phyloP scores from a whole-genome alignment of 2,329 filamentous ascomycete species.

The Arthroderma uncinatum region DNA sequence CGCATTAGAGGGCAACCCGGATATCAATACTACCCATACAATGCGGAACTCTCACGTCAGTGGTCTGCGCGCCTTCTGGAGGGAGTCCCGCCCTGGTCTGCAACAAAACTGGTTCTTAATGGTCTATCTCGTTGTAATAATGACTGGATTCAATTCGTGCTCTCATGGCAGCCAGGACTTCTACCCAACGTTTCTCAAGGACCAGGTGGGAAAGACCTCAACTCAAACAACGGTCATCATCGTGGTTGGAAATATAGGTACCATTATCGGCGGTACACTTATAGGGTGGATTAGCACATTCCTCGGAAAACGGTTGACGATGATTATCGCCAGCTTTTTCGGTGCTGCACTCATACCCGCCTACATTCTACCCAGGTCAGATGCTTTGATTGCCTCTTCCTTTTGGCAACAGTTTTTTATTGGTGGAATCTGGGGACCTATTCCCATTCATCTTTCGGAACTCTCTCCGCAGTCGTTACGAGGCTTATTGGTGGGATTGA shows the following conservation, averaged over 20 bases:
- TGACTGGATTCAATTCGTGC: slow-evolving; percentile 67
- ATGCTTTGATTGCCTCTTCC: slow-evolving; percentile 57
- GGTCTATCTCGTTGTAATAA: slow-evolving; percentile 70
- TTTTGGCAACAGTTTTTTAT: slow-evolving; percentile 78
- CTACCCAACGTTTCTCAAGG: slow-evolving; percentile 50
- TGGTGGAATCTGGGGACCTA: slow-evolving; percentile 64
- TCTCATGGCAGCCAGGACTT: slow-evolving; percentile 58
- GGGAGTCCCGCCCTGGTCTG: slow-evolving; percentile 6
- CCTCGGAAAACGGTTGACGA: slow-evolving; percentile 57
- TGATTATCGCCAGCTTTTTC: slow-evolving; percentile 51
- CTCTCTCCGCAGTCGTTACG: slow-evolving; percentile 49
- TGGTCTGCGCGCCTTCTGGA: slow-evolving; percentile 8
- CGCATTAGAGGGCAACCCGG: background rate
- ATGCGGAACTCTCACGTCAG: slow-evolving; percentile 18
- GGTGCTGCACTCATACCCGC: slow-evolving; percentile 74
- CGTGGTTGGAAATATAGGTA: slow-evolving; percentile 60
- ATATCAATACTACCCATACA: background rate
- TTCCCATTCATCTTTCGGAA: slow-evolving; percentile 60
- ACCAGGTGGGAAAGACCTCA: slow-evolving; percentile 45
- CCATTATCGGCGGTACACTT: slow-evolving; percentile 55
- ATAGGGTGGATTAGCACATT: slow-evolving; percentile 59
- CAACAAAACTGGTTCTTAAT: slow-evolving; percentile 40
- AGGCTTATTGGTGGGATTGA: slow-evolving; percentile 52
- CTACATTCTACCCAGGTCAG: slow-evolving; percentile 55
- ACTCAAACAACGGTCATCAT: slow-evolving; percentile 57